These are phyloP conservation scores for Pichia heedii DNA, from an alignment of 805 yeast species.

Conservation along the genomic window DNA sequence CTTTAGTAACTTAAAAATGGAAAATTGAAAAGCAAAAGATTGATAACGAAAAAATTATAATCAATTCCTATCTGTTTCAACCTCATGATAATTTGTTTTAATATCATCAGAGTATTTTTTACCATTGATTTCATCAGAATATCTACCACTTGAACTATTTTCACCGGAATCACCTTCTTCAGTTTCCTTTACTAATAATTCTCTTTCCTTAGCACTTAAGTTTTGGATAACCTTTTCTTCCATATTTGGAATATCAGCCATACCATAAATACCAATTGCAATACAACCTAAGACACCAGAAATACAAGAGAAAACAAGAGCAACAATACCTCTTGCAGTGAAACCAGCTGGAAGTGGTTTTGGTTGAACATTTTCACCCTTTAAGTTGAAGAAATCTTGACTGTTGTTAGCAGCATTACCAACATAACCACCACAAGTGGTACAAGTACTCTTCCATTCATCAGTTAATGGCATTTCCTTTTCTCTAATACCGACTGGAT, in stretches of 20 bases:
- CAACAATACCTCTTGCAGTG: conserved; percentile 92
- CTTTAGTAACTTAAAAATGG: no score
- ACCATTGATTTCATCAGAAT: conserved; percentile 9
- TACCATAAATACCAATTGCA: conserved; percentile 74
- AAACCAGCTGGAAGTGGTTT: conserved; percentile 73
- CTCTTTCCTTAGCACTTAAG: conserved; percentile 39
- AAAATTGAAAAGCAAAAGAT: neutral
- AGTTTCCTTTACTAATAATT: conserved; percentile 17
- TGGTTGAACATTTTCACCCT: conserved; percentile 66
- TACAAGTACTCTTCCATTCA: conserved; percentile 53
- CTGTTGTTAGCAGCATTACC: conserved; percentile 92
- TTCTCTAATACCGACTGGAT: conserved; percentile 60
- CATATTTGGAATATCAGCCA: conserved; percentile 66
- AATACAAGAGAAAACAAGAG: conserved; percentile 81
- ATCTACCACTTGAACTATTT: conserved; percentile 9
- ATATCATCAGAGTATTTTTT: conserved; percentile 8
- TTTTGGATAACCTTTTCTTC: conserved; percentile 55
- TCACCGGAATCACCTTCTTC: conserved; percentile 1
- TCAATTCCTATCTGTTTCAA: neutral
- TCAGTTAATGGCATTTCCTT: conserved; percentile 51
- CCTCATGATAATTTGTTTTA: neutral
- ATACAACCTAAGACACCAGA: conserved; percentile 78
- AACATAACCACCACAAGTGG: conserved; percentile 34
- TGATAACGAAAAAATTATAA: no score
- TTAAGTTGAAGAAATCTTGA: conserved; percentile 52